Base-by-base conservation (phyloP, 352 stramenopile species). In the Elongisporangium undulatum region DNA sequence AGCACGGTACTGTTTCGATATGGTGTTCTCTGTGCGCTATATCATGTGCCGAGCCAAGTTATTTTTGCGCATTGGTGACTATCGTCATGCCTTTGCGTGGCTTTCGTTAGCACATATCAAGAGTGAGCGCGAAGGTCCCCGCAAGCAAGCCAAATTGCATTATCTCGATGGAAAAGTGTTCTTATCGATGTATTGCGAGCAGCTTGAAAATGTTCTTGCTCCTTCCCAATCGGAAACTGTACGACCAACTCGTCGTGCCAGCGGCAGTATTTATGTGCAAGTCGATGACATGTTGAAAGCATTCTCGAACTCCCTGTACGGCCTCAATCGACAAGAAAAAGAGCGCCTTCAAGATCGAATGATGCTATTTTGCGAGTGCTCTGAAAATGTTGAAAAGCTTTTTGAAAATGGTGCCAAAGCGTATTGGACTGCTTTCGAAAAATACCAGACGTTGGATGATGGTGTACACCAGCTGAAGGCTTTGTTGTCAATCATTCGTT, bases 1-100 rank as follows among this genome's bases (percentile, higher is more conserved):
- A 59, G 79, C 80, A 20, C 74, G 85, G 8, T 90, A 83, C 55
- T 89, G 79, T 24, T 92, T 92, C 49, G 86, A 95, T 39, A 92
- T 92, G 79, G 83, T 89, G 16, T 76, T 85, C 19, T 87, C 75
- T 10, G 64, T 89, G 4, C 75, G 86, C 2, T 95, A 94, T 51
- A 82, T 92, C 15, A 21, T 82, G 3, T 82, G 76, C 19, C 82
- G 84, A 4, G 74, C 77, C 17, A 90, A 90, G 63, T 63, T 89
- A 54, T 82, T 85, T 49, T 58, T 91, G 24, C 70, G 83, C 20
- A 53, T 82, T 0, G 64, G 71, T 13, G 80, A 92, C 21, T 74
- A 79, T 49, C 64, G 69, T 12, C 72, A 86, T 39, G 80, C 84
- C 0, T 90, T 76, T 57, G 75, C 78, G 19, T 94, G 84, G 84